These are phyloP conservation scores for Aspergillus fructus DNA, from an alignment of 2,329 filamentous ascomycete species.

Conservation along the genomic window DNA sequence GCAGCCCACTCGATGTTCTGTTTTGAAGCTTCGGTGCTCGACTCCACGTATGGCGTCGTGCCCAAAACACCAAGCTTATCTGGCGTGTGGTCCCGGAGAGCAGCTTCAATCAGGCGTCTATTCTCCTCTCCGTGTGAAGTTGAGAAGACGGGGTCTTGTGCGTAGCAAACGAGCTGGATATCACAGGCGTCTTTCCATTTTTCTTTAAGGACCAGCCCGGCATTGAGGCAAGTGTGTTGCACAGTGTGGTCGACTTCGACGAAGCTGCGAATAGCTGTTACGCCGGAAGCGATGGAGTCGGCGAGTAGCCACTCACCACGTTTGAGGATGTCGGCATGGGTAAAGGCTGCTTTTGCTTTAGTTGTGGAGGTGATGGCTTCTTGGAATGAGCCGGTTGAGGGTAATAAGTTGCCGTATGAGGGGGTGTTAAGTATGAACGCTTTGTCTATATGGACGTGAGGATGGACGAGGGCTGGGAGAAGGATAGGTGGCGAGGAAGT, in stretches of 20 bases:
- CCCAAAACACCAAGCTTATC: slow-evolving; percentile 59
- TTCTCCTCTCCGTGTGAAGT: slow-evolving; percentile 54
- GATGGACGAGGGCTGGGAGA: slow-evolving; percentile 65
- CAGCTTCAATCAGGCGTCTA: slow-evolving; percentile 49
- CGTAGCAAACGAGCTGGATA: slow-evolving; percentile 69
- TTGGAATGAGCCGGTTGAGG: slow-evolving; percentile 59
- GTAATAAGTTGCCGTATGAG: slow-evolving; percentile 58
- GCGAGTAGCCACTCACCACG: slow-evolving; percentile 66
- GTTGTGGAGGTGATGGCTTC: slow-evolving; percentile 63
- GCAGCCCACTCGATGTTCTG: slow-evolving; percentile 66
- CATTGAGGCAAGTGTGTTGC: slow-evolving; percentile 55
- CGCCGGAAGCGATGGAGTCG: slow-evolving; percentile 63
- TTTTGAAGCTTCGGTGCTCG: slow-evolving; percentile 46
- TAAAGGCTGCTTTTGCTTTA: slow-evolving; percentile 64
- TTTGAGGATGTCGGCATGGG: slow-evolving; percentile 60
- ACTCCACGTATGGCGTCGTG: slow-evolving; percentile 70
- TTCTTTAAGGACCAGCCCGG: slow-evolving; percentile 57
- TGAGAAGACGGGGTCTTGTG: slow-evolving; percentile 67
- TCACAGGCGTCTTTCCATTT: slow-evolving; percentile 55
- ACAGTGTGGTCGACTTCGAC: slow-evolving; percentile 69
- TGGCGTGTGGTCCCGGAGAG: slow-evolving; percentile 35
- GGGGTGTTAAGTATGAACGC: slow-evolving; percentile 39
- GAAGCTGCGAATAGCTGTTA: slow-evolving; percentile 69
- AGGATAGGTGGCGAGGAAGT: slow-evolving; percentile 29
- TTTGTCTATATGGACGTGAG: slow-evolving; percentile 69